A percentile compares a stretch with the other conserved stretches of the same genome.
Conservation (phyloP, 2,329 filamentous ascomycete species). For the Diaporthe vaccinii region DNA sequence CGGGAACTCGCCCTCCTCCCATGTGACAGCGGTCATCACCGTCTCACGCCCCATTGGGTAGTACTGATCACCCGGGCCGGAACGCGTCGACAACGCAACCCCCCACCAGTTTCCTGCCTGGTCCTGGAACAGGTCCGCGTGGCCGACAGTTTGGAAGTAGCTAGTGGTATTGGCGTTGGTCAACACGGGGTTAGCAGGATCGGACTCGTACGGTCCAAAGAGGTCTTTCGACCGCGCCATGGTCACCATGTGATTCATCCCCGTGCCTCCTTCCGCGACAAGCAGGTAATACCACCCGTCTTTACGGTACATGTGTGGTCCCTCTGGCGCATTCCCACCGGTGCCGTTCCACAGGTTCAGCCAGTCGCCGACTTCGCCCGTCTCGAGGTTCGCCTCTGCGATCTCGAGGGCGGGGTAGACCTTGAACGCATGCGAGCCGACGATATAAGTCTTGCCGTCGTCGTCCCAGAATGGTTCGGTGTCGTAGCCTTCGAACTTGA, state of each 20-base stretch:
- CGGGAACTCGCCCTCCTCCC: slow-evolving; percentile 52
- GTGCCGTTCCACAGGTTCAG: slow-evolving; percentile 63
- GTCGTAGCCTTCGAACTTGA: slow-evolving; percentile 66
- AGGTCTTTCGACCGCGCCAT: slow-evolving; percentile 59
- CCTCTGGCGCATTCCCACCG: slow-evolving; percentile 61
- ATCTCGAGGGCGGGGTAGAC: slow-evolving; percentile 57
- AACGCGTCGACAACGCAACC: slow-evolving; percentile 56
- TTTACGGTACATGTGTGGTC: slow-evolving; percentile 66
- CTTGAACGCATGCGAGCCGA: slow-evolving; percentile 55
- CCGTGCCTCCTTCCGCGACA: slow-evolving; percentile 66
- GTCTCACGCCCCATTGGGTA: slow-evolving; percentile 61
- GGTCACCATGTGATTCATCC: slow-evolving; percentile 61
- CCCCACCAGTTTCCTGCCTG: slow-evolving; percentile 56
- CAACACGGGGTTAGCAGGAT: slow-evolving; percentile 60
- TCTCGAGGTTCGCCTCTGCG: slow-evolving; percentile 55
- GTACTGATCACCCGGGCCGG: slow-evolving; percentile 53
- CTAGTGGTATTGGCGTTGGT: slow-evolving; percentile 58
- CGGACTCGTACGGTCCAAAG: slow-evolving; percentile 59
- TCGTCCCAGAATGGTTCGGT: slow-evolving; percentile 69
- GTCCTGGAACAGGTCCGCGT: slow-evolving; percentile 70
- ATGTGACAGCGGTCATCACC: slow-evolving; percentile 55
- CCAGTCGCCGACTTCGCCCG: slow-evolving; percentile 55
- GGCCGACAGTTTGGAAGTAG: slow-evolving; percentile 67
- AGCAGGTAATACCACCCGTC: slow-evolving; percentile 67
- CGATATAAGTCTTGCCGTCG: slow-evolving; percentile 66